Conservation (phyloP, 129 eudicot species). For the Saussurea involucrata region DNA sequence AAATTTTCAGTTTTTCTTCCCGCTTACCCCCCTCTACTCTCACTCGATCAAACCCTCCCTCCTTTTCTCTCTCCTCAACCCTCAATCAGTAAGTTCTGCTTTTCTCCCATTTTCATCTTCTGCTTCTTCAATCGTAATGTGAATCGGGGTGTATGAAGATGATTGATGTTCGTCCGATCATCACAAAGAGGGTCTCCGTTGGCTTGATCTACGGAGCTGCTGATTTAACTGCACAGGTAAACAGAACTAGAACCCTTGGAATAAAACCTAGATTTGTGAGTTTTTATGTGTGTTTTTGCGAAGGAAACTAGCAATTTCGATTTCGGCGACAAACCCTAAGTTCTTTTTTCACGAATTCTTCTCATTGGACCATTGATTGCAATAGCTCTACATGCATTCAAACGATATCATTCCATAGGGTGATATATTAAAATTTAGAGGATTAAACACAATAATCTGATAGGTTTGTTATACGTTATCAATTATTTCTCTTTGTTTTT, state of each 20-base stretch:
- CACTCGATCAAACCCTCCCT: no score
- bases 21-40: no score
- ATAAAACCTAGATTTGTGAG: conserved; percentile 4
- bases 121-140: no score
- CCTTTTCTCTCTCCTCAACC: no score
- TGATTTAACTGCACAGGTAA: conserved; percentile 67
- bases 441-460: not conserved
- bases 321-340: conserved; percentile 29
- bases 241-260: conserved; percentile 8
- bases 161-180: conserved; percentile 56
- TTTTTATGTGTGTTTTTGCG: not conserved
- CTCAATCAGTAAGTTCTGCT: no score
- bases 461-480: not conserved
- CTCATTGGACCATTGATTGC: not conserved
- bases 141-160: conserved; percentile 63
- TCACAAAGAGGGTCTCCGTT: conserved; percentile 56
- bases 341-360: not conserved
- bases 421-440: not conserved
- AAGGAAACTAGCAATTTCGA: not conserved
- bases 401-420: not conserved
- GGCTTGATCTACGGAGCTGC: conserved; percentile 56
- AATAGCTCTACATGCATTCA: not conserved
- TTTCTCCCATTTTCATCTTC: no score
- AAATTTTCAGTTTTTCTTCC: no score
- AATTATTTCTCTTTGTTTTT: not conserved